A percentile compares a stretch with the other conserved stretches of the same genome.
phyloP scores from a whole-genome alignment of 2,329 filamentous ascomycete species.

The Phialophora chinensis region DNA sequence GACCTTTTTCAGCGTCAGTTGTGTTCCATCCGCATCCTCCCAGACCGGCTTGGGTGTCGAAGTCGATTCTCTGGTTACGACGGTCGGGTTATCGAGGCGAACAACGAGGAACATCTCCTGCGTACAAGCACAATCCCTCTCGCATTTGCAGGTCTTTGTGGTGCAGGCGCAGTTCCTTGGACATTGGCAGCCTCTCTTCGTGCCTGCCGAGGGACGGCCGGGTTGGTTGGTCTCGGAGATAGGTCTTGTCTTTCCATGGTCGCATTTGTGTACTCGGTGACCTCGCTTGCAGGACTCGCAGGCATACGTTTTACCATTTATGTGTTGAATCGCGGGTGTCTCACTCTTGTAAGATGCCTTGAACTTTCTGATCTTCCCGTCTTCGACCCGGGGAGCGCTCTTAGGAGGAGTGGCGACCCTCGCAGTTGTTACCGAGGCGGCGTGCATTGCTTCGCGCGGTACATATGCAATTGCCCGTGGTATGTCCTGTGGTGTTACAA shows the following conservation, averaged over 20 bases:
- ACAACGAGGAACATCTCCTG: constrained; percentile 38
- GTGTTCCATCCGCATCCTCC: constrained; percentile 37
- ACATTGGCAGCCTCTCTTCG: constrained; percentile 38
- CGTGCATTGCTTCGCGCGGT: constrained; percentile 22
- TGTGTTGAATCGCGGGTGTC: constrained; percentile 33
- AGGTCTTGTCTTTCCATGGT: constrained; percentile 37
- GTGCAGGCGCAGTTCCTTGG: constrained; percentile 38
- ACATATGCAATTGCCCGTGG: constrained; percentile 8
- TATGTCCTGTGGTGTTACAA: constrained; percentile 7
- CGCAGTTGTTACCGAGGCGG: neutral
- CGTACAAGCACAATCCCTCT: constrained; percentile 36
- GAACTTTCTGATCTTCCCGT: constrained; percentile 33
- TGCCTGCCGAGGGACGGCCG: constrained; percentile 37
- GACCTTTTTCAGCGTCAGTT: constrained; percentile 36
- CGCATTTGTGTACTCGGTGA: constrained; percentile 39
- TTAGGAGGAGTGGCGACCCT: constrained; percentile 31
- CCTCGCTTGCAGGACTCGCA: constrained; percentile 39
- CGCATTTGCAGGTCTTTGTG: constrained; percentile 39
- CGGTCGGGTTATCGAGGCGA: constrained; percentile 26
- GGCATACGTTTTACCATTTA: constrained; percentile 39
- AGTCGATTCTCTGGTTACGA: constrained; percentile 30
- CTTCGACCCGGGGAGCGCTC: constrained; percentile 26
- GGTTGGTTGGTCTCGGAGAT: constrained; percentile 38
- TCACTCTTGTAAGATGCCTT: constrained; percentile 25
- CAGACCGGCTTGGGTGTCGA: constrained; percentile 35